phyloP scores from a whole-genome alignment of 2,329 filamentous ascomycete genomes.

The Fragosphaeria purpurea region DNA sequence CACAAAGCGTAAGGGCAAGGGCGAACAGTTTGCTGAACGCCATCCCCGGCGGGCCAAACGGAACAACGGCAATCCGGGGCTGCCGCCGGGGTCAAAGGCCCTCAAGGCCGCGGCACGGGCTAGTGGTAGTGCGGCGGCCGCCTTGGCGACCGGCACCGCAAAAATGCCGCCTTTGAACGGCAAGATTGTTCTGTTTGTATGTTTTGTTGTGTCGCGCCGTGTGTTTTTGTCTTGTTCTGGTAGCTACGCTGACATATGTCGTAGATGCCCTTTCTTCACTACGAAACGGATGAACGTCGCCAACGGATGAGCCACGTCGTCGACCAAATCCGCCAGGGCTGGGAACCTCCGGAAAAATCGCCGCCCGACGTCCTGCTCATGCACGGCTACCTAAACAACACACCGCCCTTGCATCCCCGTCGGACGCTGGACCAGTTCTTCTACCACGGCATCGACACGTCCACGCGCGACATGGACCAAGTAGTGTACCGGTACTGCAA shows the following conservation, averaged over 20 bases:
- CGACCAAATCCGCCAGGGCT: slow-evolving; percentile 21
- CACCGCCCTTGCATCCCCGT: slow-evolving; percentile 45
- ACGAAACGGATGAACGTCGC: slow-evolving; percentile 46
- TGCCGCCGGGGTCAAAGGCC: slow-evolving; percentile 24
- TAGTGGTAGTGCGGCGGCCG: slow-evolving; percentile 4
- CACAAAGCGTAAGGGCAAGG: slow-evolving; percentile 26
- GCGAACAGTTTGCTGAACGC: slow-evolving; percentile 25
- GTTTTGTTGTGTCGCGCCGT: slow-evolving; percentile 6
- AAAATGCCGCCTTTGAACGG: slow-evolving; percentile 19
- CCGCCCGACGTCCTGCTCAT: slow-evolving; percentile 35
- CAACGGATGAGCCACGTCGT: slow-evolving; percentile 47
- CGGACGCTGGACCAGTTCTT: slow-evolving; percentile 57
- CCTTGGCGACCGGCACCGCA: slow-evolving; percentile 20
- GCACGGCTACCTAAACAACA: slow-evolving; percentile 34
- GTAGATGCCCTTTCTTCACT: slow-evolving; percentile 58
- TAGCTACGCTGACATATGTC: slow-evolving; percentile 15
- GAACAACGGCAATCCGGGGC: slow-evolving; percentile 25
- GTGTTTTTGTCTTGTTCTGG: slow-evolving; percentile 11
- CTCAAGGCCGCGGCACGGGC: slow-evolving; percentile 14
- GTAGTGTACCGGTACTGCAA: slow-evolving; percentile 51
- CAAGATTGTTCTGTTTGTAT: slow-evolving; percentile 26
- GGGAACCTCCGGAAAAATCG: slow-evolving; percentile 17
- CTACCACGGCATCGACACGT: slow-evolving; percentile 54
- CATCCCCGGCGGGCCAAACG: slow-evolving; percentile 24
- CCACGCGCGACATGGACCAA: slow-evolving; percentile 49